Evolutionary conservation across 371 early-diverging fungal genomes (phyloP), one percentile per base, ranked within the genome.

Genomic region (Nematocida major): DNA sequence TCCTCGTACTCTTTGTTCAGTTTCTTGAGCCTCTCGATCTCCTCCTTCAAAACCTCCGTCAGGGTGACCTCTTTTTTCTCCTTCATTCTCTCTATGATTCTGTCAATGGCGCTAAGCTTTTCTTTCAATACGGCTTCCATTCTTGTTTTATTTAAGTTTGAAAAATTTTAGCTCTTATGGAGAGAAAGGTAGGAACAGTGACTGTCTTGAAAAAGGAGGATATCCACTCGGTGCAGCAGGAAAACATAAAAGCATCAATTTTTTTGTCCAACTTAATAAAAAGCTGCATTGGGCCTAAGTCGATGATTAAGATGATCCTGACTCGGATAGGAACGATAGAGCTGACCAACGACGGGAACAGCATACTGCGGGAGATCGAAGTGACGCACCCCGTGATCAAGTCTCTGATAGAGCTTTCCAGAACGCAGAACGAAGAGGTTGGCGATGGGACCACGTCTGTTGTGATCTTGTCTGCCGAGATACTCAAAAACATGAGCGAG

Each of bases 401-500:
- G 86, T 91, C 91, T 80, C 92, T 98, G 91, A 94, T 99, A 82
- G 99, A 98, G 84, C 89, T 99, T 49, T 91, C 93, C 40, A 88
- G 96, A 85, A 97, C 99, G 66, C 99, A 99, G 88, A 97, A 97
- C 87, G 97, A 98, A 85, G 98, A 97, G 86, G 97, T 97, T 40
- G 99, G 99, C 69, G 99, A 99, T 86, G 99, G 99, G 66, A 99
- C 99, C 24, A 99, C 99, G 32, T 89, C 90, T 68, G 99, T 99
- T 78, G 94, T 99, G 70, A 92, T 99, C 81, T 88, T 97, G 40
- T 80, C 86, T 39, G 62, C 83, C 5, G 83, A 81, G 54, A 45
- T 86, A 36, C 67, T 86, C n/a, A 47, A 76, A 11, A 79, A 82
- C 38, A 67, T 84, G 67, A 32, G 47, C 1, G 5, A 42, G 7